These are phyloP conservation scores for Fusarium mangiferae DNA, from an alignment of 2,329 filamentous ascomycete genomes.

Conservation along the genomic window DNA sequence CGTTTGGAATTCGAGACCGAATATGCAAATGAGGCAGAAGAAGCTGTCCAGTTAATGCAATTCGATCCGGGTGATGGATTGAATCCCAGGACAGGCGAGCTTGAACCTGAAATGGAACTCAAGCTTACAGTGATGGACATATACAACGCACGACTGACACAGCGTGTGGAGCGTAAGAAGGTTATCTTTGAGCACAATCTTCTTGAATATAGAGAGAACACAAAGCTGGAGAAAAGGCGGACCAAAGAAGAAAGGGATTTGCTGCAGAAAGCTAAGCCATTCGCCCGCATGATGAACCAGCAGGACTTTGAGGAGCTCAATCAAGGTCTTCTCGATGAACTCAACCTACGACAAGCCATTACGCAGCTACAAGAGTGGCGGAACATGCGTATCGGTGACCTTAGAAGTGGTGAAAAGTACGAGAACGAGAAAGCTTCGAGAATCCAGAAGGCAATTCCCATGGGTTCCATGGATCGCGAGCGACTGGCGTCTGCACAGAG, in stretches of 20 bases:
- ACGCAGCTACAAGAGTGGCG: constrained; percentile 94
- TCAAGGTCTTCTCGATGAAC: constrained; percentile 87
- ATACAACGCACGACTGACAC: constrained; percentile 91
- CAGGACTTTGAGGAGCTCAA: constrained; percentile 89
- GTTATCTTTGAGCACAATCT: constrained; percentile 96
- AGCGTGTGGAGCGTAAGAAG: constrained; percentile 93
- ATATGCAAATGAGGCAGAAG: constrained; percentile 97
- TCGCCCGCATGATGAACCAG: constrained; percentile 95
- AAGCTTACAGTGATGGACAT: constrained; percentile 99
- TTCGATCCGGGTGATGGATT: constrained; percentile 96
- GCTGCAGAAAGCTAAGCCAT: constrained; percentile 92
- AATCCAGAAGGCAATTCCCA: constrained; percentile 74
- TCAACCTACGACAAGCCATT: constrained; percentile 91
- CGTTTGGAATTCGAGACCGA: constrained; percentile 97
- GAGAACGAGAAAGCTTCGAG: constrained; percentile 86
- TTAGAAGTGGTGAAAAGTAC: constrained; percentile 90
- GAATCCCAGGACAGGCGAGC: constrained; percentile 82
- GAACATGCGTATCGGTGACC: constrained; percentile 81
- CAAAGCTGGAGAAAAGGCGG: constrained; percentile 88
- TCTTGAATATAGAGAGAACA: constrained; percentile 93
- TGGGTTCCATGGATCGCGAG: constrained; percentile 86
- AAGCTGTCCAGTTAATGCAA: constrained; percentile 97
- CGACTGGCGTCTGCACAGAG: constrained; percentile 77
- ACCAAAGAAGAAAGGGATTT: constrained; percentile 95
- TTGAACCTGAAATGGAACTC: constrained; percentile 95